A percentile compares a stretch with the other conserved stretches of the same genome.
Evolutionary conservation across 192 early-diverging fungal genomes (phyloP).

Genomic region (Podila epigama): DNA sequence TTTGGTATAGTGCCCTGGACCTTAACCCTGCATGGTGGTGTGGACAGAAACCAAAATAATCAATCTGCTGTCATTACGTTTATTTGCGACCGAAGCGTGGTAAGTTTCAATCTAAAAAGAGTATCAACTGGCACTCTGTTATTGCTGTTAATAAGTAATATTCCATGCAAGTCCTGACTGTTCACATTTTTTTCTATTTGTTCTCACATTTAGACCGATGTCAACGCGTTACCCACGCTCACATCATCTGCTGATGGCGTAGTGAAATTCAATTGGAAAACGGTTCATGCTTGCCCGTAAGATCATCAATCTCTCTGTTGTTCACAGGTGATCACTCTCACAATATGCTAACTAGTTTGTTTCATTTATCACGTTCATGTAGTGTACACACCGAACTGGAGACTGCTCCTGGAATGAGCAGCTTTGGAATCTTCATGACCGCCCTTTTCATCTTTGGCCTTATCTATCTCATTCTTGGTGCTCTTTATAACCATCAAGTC

Average conservation of each 20-base stretch:
- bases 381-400: neutral
- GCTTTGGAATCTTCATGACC: conserved; percentile 34
- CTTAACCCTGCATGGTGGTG: conserved; percentile 40
- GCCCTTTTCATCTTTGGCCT: conserved; percentile 14
- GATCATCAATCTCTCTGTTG: neutral
- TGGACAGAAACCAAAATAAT: conserved; percentile 12
- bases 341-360: neutral
- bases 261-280: conserved; percentile 30
- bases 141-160: neutral
- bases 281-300: conserved; percentile 33
- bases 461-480: conserved; percentile 24
- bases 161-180: neutral
- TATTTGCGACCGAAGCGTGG: conserved; percentile 30
- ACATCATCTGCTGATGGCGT: conserved; percentile 17
- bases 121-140: neutral
- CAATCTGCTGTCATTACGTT: conserved; percentile 42
- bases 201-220: conserved; percentile 27
- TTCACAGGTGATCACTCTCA: neutral
- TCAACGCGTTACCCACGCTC: conserved; percentile 6
- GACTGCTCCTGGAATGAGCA: conserved; percentile 17
- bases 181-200: neutral
- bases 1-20: conserved; percentile 33
- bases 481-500: conserved; percentile 34
- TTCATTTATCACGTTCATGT: neutral
- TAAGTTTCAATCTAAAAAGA: conserved; percentile 5